A percentile compares a stretch with the other conserved stretches of the same genome.
phyloP scores from a whole-genome alignment of 352 stramenopile species.

The Pythium periplocum region DNA sequence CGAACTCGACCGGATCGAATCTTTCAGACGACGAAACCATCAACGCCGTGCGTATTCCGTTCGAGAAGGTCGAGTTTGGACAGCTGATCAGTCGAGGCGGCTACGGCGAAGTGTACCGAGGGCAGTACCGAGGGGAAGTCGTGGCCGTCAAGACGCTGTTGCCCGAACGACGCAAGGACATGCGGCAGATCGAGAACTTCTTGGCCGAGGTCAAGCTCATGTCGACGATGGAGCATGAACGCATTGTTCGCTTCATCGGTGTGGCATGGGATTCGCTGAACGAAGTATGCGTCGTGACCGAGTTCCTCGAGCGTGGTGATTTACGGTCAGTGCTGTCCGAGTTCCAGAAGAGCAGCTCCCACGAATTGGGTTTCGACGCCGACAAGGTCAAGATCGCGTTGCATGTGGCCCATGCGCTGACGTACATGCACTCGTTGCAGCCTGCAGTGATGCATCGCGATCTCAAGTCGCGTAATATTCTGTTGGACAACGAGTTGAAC shows the following conservation, averaged over 20 bases:
- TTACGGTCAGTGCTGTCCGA: constrained; percentile 29
- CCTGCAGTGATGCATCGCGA: constrained; percentile 16
- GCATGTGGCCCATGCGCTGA: constrained; percentile 23
- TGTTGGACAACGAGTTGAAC: constrained; percentile 15
- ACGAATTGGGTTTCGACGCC: constrained; percentile 19
- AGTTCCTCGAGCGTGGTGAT: constrained; percentile 24
- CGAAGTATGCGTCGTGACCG: constrained; percentile 12
- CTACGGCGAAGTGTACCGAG: constrained; percentile 41
- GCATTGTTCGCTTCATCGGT: constrained; percentile 53
- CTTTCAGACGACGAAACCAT: constrained; percentile 5
- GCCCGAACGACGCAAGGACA: constrained; percentile 33
- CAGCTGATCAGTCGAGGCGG: constrained; percentile 34
- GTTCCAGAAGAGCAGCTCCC: constrained; percentile 16
- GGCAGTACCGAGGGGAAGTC: constrained; percentile 28
- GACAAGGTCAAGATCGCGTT: constrained; percentile 32
- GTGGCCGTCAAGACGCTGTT: constrained; percentile 55
- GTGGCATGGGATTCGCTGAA: constrained; percentile 39
- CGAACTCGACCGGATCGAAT: no score
- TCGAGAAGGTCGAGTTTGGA: constrained; percentile 29
- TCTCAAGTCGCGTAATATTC: constrained; percentile 18
- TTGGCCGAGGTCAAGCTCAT: constrained; percentile 48
- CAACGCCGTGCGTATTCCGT: constrained; percentile 27
- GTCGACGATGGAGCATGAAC: constrained; percentile 49
- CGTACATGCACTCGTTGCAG: constrained; percentile 23
- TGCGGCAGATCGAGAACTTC: constrained; percentile 38